Evolutionary conservation across 768 basidiomycete genomes (phyloP).

Genomic region (Trametopsis cervina): DNA sequence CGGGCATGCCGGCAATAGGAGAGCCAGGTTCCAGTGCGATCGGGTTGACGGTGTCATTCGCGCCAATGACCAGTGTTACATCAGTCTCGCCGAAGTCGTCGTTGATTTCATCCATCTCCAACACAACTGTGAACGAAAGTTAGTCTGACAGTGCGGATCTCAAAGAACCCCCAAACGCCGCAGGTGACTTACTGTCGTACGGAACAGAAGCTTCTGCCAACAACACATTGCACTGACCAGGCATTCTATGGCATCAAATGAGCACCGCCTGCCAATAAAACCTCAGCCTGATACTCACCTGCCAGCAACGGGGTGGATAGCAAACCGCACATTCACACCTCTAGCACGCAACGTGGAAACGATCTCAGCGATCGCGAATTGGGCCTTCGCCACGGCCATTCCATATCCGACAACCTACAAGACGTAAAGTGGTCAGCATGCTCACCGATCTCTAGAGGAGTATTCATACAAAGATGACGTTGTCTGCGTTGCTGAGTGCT

Average conservation of each 20-base stretch:
- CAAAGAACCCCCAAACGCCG: not conserved
- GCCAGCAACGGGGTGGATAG: slow-evolving; percentile 86
- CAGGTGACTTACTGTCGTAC: slow-evolving; percentile 61
- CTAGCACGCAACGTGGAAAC: slow-evolving; percentile 63
- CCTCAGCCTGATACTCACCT: slow-evolving; percentile 7
- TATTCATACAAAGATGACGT: slow-evolving; percentile 60
- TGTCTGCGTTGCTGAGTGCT: slow-evolving; percentile 70
- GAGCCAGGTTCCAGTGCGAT: slow-evolving; percentile 84
- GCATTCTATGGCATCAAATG: slow-evolving; percentile 50
- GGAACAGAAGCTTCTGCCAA: slow-evolving; percentile 87
- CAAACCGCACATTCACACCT: slow-evolving; percentile 77
- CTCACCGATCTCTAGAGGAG: not conserved
- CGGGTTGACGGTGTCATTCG: slow-evolving; percentile 90
- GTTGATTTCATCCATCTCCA: slow-evolving; percentile 95
- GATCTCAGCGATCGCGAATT: slow-evolving; percentile 70
- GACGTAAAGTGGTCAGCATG: no score
- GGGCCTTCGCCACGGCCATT: slow-evolving; percentile 90
- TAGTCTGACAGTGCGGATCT: not conserved
- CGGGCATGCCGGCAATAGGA: slow-evolving; percentile 88
- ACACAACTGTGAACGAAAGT: slow-evolving; percentile 51
- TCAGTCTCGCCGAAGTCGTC: slow-evolving; percentile 87
- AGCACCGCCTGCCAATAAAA: not conserved
- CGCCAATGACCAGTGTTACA: slow-evolving; percentile 86
- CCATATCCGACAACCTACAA: slow-evolving; percentile 76
- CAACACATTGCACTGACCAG: slow-evolving; percentile 89